Evolutionary conservation across 73 alveolate species (phyloP).

Genomic region (Tetrahymena thermophila): DNA sequence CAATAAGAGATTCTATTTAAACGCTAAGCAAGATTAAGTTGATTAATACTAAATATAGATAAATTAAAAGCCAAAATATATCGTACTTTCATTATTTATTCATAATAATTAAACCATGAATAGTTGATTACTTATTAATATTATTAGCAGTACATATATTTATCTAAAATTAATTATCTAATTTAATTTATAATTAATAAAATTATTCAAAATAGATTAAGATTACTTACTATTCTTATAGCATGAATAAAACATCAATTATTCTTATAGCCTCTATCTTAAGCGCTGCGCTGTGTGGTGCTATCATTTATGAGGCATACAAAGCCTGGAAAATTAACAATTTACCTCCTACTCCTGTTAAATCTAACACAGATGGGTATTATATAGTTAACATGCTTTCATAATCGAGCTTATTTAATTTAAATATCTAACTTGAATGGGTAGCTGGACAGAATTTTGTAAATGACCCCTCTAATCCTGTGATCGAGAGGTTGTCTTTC

Average conservation of each 20-base stretch:
- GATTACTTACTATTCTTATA: not conserved
- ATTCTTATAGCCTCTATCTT: not conserved
- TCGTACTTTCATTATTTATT: not conserved
- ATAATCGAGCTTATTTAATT: not conserved
- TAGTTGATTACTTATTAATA: not conserved
- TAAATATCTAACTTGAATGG: not conserved
- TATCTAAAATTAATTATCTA: not conserved
- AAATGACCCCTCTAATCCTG: not conserved
- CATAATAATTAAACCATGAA: not conserved
- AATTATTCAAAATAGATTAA: not conserved
- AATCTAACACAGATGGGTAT: not conserved
- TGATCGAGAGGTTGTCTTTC: not conserved
- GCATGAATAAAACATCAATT: not conserved
- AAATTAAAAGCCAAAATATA: not conserved
- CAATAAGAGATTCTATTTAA: not conserved
- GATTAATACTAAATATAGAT: not conserved
- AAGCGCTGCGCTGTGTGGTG: not conserved
- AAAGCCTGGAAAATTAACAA: not conserved
- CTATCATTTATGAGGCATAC: not conserved
- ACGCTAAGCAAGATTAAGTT: not conserved
- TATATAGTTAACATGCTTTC: not conserved
- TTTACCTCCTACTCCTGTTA: not conserved
- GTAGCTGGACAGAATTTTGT: not conserved
- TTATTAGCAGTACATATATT: not conserved
- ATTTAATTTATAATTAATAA: too few species aligned